Percentiles rank a stretch among this genome's conserved stretches.
Evolutionary conservation across 208 protist genomes (phyloP).

Genomic region (Perkinsela sp.): DNA sequence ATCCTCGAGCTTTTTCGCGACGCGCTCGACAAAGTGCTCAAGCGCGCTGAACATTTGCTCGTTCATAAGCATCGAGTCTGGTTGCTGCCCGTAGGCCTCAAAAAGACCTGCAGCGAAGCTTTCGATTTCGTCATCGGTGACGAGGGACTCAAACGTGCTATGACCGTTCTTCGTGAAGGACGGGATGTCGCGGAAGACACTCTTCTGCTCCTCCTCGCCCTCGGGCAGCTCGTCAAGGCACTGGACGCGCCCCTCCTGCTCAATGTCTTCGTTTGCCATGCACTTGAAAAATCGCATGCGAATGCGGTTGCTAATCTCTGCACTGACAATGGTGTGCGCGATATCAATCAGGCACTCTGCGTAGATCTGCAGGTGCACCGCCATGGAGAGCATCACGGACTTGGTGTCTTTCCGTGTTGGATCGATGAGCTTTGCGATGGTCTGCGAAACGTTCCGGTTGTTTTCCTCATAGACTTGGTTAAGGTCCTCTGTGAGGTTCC

Average conservation of each 20-base stretch:
- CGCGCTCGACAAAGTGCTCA: background rate
- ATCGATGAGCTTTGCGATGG: background rate
- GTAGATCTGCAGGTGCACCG: background rate
- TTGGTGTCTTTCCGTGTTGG: background rate
- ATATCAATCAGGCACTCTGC: background rate
- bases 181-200: background rate
- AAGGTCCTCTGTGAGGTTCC: background rate
- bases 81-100: background rate
- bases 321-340: background rate
- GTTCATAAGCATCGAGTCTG: background rate
- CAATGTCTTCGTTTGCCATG: background rate
- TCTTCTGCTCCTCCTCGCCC: background rate
- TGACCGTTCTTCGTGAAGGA: background rate
- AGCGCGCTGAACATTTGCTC: background rate
- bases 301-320: background rate
- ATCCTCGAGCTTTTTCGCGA: background rate
- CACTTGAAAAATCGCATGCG: background rate
- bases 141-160: background rate
- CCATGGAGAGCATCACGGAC: background rate
- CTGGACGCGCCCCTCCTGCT: background rate
- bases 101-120: background rate
- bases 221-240: background rate
- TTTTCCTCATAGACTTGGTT: background rate
- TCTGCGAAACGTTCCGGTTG: background rate
- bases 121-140: background rate